Evolutionary conservation across 176 grass and related monocot species (phyloP).

Genomic region (Phragmites australis): DNA sequence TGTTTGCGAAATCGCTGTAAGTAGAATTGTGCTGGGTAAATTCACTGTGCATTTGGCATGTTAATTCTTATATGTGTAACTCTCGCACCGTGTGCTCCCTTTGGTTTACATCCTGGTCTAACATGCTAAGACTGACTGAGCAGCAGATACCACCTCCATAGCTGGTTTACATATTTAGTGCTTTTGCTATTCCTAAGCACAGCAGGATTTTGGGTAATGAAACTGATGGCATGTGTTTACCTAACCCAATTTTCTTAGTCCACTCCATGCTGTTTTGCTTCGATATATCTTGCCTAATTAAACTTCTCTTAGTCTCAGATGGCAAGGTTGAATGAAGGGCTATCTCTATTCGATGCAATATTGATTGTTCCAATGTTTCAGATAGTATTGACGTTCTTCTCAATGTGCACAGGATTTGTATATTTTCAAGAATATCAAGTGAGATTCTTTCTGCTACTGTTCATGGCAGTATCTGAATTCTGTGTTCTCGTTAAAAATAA

Average conservation of each 20-base stretch:
- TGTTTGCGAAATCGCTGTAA: conserved; percentile 92
- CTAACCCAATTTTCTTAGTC: conserved; percentile 20
- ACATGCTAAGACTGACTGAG: conserved; percentile 77
- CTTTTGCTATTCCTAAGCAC: conserved; percentile 72
- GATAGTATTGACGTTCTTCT: conserved; percentile 92
- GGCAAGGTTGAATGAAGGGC: conserved; percentile 80
- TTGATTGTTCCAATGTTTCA: conserved; percentile 88
- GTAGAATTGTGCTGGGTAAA: conserved; percentile 18
- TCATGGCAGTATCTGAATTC: background rate
- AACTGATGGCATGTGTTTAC: conserved; percentile 22
- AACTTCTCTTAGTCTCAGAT: conserved; percentile 55
- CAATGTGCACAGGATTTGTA: conserved; percentile 90
- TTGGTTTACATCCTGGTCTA: conserved; percentile 54
- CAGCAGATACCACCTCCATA: conserved; percentile 75
- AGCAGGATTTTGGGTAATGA: conserved; percentile 80
- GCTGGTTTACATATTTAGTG: conserved; percentile 84
- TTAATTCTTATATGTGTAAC: background rate
- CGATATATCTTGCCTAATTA: conserved; percentile 27
- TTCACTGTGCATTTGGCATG: background rate
- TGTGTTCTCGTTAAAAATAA: conserved; percentile 24
- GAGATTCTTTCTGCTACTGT: conserved; percentile 28
- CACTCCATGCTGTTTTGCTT: background rate
- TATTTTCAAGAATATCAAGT: conserved; percentile 96
- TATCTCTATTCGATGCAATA: conserved; percentile 87
- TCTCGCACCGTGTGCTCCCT: conserved; percentile 15